These are phyloP conservation scores for Fistulinella cinereoalba DNA, from an alignment of 1,284 basidiomycete genomes.

Conservation along the genomic window DNA sequence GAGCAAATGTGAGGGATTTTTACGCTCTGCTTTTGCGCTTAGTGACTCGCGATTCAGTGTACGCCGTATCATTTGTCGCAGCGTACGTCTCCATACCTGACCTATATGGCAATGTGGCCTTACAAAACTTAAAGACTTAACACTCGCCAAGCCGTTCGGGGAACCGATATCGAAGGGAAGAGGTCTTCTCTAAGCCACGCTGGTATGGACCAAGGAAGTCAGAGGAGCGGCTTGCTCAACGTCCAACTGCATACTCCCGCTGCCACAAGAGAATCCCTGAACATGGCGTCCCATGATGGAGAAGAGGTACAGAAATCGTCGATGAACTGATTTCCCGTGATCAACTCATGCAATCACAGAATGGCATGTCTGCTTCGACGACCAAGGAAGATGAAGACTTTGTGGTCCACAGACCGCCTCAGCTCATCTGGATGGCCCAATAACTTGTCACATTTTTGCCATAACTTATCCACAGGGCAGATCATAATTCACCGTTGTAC, in stretches of 20 bases:
- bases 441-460: not conserved
- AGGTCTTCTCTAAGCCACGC: constrained; percentile 20
- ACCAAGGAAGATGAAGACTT: constrained; percentile 2
- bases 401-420: constrained; percentile 6
- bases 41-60: constrained; percentile 42
- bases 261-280: not conserved
- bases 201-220: not conserved
- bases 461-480: not conserved
- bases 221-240: not conserved
- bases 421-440: not conserved
- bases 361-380: not conserved
- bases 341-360: constrained; percentile 10
- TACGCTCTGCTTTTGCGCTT: not conserved
- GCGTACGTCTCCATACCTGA: constrained; percentile 42
- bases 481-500: constrained; percentile 9
- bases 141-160: constrained; percentile 46
- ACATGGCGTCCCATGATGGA: not conserved
- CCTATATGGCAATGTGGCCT: constrained; percentile 2
- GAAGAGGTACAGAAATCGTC: constrained; percentile 12
- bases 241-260: constrained; percentile 7
- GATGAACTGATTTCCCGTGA: not conserved
- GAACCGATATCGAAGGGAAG: constrained; percentile 42
- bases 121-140: constrained; percentile 41
- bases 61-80: constrained; percentile 65
- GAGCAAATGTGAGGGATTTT: constrained; percentile 52